These are phyloP conservation scores for Gossypium rotundifolium DNA, from an alignment of 345 rosid genomes.

Conservation along the genomic window DNA sequence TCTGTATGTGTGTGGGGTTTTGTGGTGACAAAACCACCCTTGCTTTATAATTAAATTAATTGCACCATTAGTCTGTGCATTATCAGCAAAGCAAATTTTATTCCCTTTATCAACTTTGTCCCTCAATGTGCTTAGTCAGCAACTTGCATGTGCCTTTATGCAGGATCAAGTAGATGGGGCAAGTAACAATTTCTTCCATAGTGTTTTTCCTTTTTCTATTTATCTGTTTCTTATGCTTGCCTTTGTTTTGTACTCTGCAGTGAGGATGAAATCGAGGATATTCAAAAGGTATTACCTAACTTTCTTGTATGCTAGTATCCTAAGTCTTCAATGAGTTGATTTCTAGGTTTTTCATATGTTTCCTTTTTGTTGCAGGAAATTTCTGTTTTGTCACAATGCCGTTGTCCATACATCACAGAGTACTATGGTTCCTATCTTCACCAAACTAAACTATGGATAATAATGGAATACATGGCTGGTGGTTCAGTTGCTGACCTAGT, in stretches of 20 bases:
- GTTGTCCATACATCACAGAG: conserved; percentile 90
- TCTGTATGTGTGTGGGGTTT: background rate
- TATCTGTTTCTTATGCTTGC: conserved; percentile 12
- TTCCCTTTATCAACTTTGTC: background rate
- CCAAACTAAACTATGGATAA: conserved; percentile 97
- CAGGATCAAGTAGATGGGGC: background rate
- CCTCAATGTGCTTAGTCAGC: background rate
- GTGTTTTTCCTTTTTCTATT: background rate
- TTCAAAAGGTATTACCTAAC: conserved; percentile 72
- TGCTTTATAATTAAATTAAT: background rate
- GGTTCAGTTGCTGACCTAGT: conserved; percentile 99
- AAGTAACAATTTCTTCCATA: background rate
- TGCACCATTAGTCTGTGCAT: background rate
- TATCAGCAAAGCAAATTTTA: background rate
- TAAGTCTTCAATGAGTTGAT: conserved; percentile 1
- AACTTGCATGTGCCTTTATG: background rate
- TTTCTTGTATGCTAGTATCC: conserved; percentile 10
- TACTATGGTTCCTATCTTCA: conserved; percentile 95
- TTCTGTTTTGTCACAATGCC: conserved; percentile 91
- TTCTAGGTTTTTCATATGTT: conserved; percentile 21
- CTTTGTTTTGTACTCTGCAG: conserved; percentile 40
- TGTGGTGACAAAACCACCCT: background rate
- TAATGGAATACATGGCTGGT: conserved; percentile 99
- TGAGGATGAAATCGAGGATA: conserved; percentile 99
- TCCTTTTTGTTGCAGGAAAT: conserved; percentile 62